Conservation (phyloP, 2,329 filamentous ascomycete species). For the Bipolaris gigantea region DNA sequence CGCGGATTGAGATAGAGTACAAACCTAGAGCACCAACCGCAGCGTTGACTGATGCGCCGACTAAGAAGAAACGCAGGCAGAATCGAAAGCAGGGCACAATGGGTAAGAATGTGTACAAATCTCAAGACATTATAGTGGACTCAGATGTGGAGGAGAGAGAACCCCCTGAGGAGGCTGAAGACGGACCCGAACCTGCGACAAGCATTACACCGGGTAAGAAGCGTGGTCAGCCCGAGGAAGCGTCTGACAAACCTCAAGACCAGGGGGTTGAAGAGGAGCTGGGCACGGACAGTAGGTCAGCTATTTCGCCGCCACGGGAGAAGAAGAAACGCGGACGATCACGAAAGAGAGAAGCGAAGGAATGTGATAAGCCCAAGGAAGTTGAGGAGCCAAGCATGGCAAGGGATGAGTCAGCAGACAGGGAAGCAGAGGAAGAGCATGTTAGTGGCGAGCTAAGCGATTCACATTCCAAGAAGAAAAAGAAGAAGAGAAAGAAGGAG, state of each 20-base stretch:
- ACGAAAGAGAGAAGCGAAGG: neutral
- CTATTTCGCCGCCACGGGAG: neutral
- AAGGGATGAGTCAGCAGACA: neutral
- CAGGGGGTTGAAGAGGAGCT: neutral
- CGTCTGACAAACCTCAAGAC: neutral
- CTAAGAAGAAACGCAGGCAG: neutral
- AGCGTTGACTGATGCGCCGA: neutral
- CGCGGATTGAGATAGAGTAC: constrained; percentile 16
- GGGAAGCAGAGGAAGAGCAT: neutral
- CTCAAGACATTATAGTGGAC: neutral
- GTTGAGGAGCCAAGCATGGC: neutral
- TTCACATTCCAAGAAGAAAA: neutral
- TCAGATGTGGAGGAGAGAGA: neutral
- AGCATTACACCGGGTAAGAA: neutral
- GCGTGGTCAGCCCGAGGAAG: neutral
- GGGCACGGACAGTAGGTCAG: neutral
- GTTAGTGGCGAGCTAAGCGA: neutral
- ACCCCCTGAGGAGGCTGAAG: neutral
- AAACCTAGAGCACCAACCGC: constrained; percentile 5
- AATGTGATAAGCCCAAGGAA: neutral
- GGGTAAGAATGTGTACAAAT: neutral
- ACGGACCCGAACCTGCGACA: neutral
- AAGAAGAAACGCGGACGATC: neutral
- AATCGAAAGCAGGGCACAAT: neutral
- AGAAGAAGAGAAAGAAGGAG: neutral